Conservation (phyloP, 2,329 filamentous ascomycete genomes). For the Aureobasidium mangrovei region DNA sequence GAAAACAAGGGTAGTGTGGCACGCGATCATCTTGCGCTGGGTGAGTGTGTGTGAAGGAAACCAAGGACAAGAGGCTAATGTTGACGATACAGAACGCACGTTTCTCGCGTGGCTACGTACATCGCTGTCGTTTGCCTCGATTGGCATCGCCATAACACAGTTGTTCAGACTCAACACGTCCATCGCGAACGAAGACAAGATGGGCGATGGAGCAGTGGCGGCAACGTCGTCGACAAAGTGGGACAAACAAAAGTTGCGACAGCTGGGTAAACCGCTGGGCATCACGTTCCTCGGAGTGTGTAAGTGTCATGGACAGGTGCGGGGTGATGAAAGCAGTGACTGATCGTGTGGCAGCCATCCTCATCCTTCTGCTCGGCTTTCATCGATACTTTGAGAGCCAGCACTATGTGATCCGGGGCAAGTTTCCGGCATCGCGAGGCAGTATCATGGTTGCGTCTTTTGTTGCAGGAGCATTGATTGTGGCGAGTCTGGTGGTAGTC, state of each 20-base stretch:
- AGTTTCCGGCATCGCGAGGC: constrained; percentile 69
- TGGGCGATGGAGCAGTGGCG: constrained; percentile 20
- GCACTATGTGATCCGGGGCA: constrained; percentile 69
- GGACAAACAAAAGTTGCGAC: constrained; percentile 38
- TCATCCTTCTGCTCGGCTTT: constrained; percentile 68
- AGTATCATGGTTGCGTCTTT: constrained; percentile 62
- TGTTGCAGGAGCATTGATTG: constrained; percentile 52
- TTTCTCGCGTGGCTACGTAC: constrained; percentile 81
- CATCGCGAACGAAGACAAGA: constrained; percentile 29
- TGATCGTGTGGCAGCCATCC: constrained; percentile 42
- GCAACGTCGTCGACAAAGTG: constrained; percentile 21
- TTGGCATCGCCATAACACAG: constrained; percentile 76
- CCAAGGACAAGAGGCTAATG: not conserved
- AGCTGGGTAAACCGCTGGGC: constrained; percentile 64
- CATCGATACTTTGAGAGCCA: constrained; percentile 70
- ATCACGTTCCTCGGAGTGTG: constrained; percentile 64
- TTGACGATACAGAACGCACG: constrained; percentile 56
- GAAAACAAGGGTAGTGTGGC: constrained; percentile 83
- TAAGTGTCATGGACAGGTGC: constrained; percentile 17
- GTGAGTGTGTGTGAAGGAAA: constrained; percentile 36
- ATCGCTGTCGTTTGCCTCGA: constrained; percentile 70
- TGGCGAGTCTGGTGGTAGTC: constrained; percentile 52
- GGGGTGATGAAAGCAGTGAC: no score
- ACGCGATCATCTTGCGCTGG: constrained; percentile 70
- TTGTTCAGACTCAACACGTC: constrained; percentile 74